Evolutionary conservation across 2,329 filamentous ascomycete genomes (phyloP).

Genomic region (Eutypa lata): DNA sequence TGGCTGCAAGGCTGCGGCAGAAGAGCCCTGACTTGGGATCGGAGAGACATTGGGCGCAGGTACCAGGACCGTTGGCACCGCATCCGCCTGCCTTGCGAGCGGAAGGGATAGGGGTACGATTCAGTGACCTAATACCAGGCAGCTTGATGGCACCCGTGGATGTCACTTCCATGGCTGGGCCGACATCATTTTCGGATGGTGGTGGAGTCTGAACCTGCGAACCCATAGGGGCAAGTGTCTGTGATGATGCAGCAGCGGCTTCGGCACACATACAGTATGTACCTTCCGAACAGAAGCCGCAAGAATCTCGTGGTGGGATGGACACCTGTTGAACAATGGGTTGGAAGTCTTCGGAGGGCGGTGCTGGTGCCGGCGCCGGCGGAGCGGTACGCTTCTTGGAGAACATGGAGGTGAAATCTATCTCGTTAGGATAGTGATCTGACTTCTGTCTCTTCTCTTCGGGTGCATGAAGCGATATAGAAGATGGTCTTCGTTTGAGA

Average conservation of each 20-base stretch:
- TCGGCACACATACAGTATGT: conserved; percentile 82
- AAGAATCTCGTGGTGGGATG: conserved; percentile 61
- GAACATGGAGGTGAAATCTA: conserved; percentile 71
- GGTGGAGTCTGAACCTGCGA: conserved; percentile 56
- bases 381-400: conserved; percentile 41
- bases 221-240: conserved; percentile 37
- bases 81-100: conserved; percentile 37
- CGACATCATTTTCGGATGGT: conserved; percentile 59
- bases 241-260: conserved; percentile 27
- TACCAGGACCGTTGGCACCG: conserved; percentile 69
- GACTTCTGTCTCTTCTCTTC: conserved; percentile 56
- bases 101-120: conserved; percentile 22
- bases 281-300: conserved; percentile 79
- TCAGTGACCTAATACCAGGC: conserved; percentile 39
- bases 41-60: conserved; percentile 72
- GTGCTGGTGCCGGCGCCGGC: conserved; percentile 15
- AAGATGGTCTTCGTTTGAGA: conserved; percentile 48
- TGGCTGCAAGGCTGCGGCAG: conserved; percentile 76
- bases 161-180: conserved; percentile 56
- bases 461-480: conserved; percentile 38
- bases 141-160: conserved; percentile 60
- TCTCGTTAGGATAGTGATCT: conserved; percentile 56
- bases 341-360: conserved; percentile 16
- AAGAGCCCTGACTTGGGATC: conserved; percentile 81
- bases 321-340: conserved; percentile 26